phyloP scores from a whole-genome alignment of 2,329 filamentous ascomycete species.

The Chaetomium sp. region DNA sequence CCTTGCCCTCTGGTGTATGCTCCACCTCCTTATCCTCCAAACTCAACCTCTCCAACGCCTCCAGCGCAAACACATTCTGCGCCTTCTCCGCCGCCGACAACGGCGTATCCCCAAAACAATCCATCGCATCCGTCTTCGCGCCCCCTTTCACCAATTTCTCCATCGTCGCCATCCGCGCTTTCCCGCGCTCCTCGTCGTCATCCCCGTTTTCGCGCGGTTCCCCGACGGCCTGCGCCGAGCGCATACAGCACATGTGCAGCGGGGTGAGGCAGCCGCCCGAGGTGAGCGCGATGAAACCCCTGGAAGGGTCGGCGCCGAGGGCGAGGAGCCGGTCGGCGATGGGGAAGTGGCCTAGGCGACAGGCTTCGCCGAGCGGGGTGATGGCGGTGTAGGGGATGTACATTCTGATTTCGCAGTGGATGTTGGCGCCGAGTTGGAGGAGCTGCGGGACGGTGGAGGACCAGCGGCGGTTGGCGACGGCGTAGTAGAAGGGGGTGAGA shows the following conservation, averaged over 20 bases:
- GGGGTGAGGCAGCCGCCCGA: constrained; percentile 22
- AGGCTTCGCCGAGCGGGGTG: constrained; percentile 25
- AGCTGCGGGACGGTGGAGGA: constrained; percentile 22
- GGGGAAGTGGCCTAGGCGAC: constrained; percentile 22
- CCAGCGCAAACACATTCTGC: constrained; percentile 19
- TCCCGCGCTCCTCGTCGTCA: constrained; percentile 6
- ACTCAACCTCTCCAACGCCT: constrained; percentile 14
- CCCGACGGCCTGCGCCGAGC: constrained; percentile 17
- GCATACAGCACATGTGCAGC: constrained; percentile 25
- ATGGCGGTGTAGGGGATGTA: constrained; percentile 26
- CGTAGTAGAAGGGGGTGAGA: constrained; percentile 25
- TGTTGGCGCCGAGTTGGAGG: constrained; percentile 24
- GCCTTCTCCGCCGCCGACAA: constrained; percentile 22
- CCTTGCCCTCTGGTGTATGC: too few relatives aligned
- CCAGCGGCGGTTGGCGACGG: constrained; percentile 23
- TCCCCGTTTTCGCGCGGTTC: not conserved
- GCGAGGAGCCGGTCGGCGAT: constrained; percentile 20
- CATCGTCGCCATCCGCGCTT: constrained; percentile 19
- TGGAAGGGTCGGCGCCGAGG: constrained; percentile 20
- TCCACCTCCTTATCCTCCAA: constrained; percentile 10
- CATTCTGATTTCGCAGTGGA: constrained; percentile 23
- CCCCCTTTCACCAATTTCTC: constrained; percentile 18
- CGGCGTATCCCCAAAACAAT: constrained; percentile 24
- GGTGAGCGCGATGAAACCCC: constrained; percentile 18
- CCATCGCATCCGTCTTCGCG: constrained; percentile 15